Evolutionary conservation across 208 protist species (phyloP), one percentile per base, ranked within the genome.

Genomic region (Crithidia expoeki): DNA sequence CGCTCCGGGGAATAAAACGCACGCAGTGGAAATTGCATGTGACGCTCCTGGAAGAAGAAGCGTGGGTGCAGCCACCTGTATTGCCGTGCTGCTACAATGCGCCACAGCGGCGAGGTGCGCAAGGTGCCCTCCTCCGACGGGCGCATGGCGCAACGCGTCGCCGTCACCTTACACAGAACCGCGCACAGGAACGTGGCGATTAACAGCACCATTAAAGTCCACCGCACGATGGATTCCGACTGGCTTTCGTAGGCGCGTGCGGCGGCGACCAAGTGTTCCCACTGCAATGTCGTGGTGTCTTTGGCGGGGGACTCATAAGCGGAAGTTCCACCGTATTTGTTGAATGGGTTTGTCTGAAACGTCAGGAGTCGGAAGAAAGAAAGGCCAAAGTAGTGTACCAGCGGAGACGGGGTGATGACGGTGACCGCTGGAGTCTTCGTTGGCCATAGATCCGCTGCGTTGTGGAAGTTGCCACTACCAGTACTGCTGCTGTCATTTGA

Each of bases 1-100:
- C 72, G 66, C 72, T 95, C 85, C 44, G 64, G 79, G 73, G 87
- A 95, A 69, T 95, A 91, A 67, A 95, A 95, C 12, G 81, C 73
- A 44, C 90, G 86, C 65, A 92, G 64, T 16, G 90, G 90, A 19
- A 93, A 46, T 50, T 88, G 68, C 40, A 76, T 64, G 67, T 95
- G 87, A 0, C 78, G 78, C 62, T 92, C 81, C 56, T 71, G 49
- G 27, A 80, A 79, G 53, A 84, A 72, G 40, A 85, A 75, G 46
- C 90, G 86, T 2, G 86, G 85, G 71, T 95, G 87, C 36, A 92
- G 74, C 77, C 77, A 92, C 23, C 57, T 38, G 63, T 87, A 91
- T 40, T 75, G 76, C 23, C 83, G 75, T n/a, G 74, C 38, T 5
- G 65, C 66, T 21, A 89, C 16, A 33, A 95, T 85, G 52, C 68